These are phyloP conservation scores for Neofusicoccum laricinum DNA, from an alignment of 2,329 filamentous ascomycete genomes.

Conservation along the genomic window DNA sequence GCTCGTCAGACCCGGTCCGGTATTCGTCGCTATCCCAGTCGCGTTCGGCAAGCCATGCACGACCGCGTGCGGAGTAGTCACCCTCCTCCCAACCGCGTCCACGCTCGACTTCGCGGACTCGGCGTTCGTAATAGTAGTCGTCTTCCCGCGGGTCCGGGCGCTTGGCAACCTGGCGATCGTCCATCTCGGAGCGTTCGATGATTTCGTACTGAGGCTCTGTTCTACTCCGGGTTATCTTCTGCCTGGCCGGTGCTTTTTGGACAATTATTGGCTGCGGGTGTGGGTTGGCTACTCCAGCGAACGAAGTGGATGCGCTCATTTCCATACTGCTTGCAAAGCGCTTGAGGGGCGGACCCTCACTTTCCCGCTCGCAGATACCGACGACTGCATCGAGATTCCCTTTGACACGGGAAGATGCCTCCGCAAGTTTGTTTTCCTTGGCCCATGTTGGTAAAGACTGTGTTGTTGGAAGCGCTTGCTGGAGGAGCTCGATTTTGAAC, in stretches of 20 bases:
- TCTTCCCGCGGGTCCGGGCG: slow-evolving; percentile 46
- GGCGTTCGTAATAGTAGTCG: slow-evolving; percentile 61
- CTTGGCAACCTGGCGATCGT: slow-evolving; percentile 47
- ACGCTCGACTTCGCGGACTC: slow-evolving; percentile 54
- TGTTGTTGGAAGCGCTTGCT: too few relatives aligned
- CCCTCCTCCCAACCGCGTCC: slow-evolving; percentile 39
- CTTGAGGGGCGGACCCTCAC: too few relatives aligned
- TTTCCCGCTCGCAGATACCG: too few relatives aligned
- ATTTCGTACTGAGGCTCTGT: slow-evolving; percentile 59
- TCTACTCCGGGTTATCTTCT: slow-evolving; percentile 47
- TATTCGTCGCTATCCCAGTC: slow-evolving; percentile 54
- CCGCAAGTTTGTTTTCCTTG: too few relatives aligned
- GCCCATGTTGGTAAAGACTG: too few relatives aligned
- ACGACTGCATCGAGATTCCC: too few relatives aligned
- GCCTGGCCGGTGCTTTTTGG: slow-evolving; percentile 48
- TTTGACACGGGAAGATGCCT: too few relatives aligned
- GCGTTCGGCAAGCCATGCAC: slow-evolving; percentile 32
- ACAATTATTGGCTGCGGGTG: slow-evolving; percentile 55
- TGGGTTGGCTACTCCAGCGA: too few relatives aligned
- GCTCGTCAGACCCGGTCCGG: slow-evolving; percentile 44
- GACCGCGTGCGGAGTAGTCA: slow-evolving; percentile 33
- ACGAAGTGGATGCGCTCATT: too few relatives aligned
- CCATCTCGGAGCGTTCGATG: slow-evolving; percentile 56
- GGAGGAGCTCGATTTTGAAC: too few relatives aligned
- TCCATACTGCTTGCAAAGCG: too few relatives aligned